Evolutionary conservation across 2,329 filamentous ascomycete species (phyloP).

Genomic region (Botrytis sinoallii): DNA sequence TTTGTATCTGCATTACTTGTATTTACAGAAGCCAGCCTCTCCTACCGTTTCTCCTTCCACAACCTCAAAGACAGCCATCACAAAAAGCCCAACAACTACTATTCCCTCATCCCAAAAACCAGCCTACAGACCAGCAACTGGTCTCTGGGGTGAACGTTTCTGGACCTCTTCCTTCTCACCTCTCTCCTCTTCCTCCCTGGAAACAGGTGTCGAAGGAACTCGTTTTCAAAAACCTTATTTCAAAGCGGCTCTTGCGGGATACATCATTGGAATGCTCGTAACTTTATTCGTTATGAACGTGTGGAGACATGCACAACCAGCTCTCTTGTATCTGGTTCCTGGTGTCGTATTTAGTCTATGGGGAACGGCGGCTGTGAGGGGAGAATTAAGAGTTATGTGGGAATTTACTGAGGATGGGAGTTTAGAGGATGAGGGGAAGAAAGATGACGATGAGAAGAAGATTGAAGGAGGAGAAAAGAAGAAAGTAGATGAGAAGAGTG

Average conservation of each 20-base stretch:
- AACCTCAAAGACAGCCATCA: not conserved
- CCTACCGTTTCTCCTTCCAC: constrained; percentile 6
- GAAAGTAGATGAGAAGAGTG: constrained; percentile 22
- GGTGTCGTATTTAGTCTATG: constrained; percentile 74
- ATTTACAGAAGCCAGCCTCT: constrained; percentile 51
- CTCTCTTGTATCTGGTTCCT: constrained; percentile 87
- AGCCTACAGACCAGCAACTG: constrained; percentile 58
- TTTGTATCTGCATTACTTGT: constrained; percentile 76
- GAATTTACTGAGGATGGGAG: constrained; percentile 72
- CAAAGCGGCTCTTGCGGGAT: constrained; percentile 70
- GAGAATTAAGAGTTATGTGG: constrained; percentile 72
- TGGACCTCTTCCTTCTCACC: constrained; percentile 54
- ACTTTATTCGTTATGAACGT: constrained; percentile 76
- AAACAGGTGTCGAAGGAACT: constrained; percentile 23
- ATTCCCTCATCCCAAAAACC: constrained; percentile 40
- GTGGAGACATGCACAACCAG: constrained; percentile 81
- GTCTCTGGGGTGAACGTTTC: constrained; percentile 78
- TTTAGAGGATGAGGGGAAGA: constrained; percentile 42
- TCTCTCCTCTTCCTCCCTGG: not conserved
- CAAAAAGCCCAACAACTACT: constrained; percentile 31
- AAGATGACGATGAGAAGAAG: constrained; percentile 20
- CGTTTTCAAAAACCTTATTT: constrained; percentile 85
- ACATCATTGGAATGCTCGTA: constrained; percentile 70
- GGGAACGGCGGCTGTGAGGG: constrained; percentile 66
- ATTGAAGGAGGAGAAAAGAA: no score